These are phyloP conservation scores for Trichoderma asperellum DNA, from an alignment of 2,329 filamentous ascomycete species.

Conservation along the genomic window DNA sequence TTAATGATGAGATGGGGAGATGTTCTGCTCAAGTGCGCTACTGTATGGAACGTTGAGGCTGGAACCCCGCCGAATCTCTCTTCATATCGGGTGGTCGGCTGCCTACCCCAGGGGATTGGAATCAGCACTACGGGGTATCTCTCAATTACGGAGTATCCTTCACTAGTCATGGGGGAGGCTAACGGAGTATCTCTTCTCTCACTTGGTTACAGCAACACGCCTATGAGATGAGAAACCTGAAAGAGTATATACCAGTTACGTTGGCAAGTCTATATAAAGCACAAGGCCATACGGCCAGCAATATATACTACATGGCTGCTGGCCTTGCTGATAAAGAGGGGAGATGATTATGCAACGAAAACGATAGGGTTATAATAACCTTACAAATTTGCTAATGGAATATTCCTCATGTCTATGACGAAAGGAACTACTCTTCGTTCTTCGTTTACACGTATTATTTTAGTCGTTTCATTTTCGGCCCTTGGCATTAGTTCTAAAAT, in stretches of 20 bases:
- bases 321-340: background rate
- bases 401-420: too few species aligned
- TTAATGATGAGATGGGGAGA: background rate
- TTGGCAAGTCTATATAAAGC: background rate
- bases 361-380: background rate
- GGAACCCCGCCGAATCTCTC: background rate
- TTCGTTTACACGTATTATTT: too few species aligned
- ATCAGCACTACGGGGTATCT: conserved; percentile 8
- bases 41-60: background rate
- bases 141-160: background rate
- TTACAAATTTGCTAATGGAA: background rate
- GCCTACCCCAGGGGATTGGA: background rate
- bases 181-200: background rate
- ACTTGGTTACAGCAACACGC: background rate
- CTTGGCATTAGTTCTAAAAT: too few species aligned
- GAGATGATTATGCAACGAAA: background rate
- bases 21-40: background rate
- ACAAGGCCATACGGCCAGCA: background rate
- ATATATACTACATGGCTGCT: background rate
- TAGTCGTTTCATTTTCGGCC: background rate
- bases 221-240: background rate
- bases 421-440: too few species aligned
- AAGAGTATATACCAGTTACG: background rate
- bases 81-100: background rate
- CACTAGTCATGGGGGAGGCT: background rate